Conservation (phyloP, 139 green algal genomes). For the Pseudopediastrum boryanum region DNA sequence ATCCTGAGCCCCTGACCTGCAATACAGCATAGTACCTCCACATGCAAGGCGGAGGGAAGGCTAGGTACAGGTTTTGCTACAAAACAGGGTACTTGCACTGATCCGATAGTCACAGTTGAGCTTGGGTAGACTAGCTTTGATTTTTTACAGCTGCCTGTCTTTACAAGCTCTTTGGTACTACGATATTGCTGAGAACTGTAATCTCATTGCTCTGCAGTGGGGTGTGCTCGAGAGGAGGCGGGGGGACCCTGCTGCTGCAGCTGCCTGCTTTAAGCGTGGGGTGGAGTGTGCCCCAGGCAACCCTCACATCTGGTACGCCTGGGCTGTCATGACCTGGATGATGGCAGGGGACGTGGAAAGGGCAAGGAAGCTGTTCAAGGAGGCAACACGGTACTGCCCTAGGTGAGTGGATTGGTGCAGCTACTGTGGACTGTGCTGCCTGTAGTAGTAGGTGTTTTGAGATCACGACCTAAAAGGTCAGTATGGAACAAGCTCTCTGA, state of each 20-base stretch:
- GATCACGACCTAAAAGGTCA: not conserved
- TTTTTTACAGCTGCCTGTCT: too few species aligned
- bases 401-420: conserved; percentile 12
- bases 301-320: conserved; percentile 69
- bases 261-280: conserved; percentile 59
- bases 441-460: not conserved
- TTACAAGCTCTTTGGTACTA: too few species aligned
- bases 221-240: conserved; percentile 70
- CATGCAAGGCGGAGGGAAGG: too few species aligned
- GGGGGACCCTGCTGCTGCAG: conserved; percentile 41
- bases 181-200: too few species aligned
- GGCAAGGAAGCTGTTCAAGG: conserved; percentile 51
- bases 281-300: conserved; percentile 57
- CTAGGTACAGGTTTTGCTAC: too few species aligned
- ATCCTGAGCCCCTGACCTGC: too few species aligned
- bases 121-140: too few species aligned
- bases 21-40: too few species aligned
- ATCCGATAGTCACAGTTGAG: too few species aligned
- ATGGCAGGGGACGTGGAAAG: conserved; percentile 5
- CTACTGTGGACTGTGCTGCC: not conserved
- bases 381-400: conserved; percentile 56
- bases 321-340: conserved; percentile 16
- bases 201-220: conserved; percentile 67
- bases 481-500: not conserved
- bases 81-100: too few species aligned